Conservation (phyloP, 176 grass and related monocot species). For the Aegilops sharonensis region DNA sequence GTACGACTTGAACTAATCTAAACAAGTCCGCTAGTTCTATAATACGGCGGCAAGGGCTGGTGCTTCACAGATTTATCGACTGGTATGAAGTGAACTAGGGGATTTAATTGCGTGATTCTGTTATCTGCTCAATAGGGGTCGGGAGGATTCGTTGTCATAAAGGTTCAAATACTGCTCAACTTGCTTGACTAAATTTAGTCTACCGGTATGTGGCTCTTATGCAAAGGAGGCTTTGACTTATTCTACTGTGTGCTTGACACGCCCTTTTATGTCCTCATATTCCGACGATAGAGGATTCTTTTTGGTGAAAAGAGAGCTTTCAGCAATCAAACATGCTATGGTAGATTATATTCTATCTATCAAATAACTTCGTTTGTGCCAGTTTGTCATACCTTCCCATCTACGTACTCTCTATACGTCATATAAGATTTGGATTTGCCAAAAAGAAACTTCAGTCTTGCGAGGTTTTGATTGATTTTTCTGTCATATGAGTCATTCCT, state of each 20-base stretch:
- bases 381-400: not conserved
- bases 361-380: not conserved
- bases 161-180: conserved; percentile 11
- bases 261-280: not conserved
- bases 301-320: no score
- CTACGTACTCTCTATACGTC: not conserved
- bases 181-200: conserved; percentile 10
- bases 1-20: conserved; percentile 19
- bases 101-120: not conserved
- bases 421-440: not conserved
- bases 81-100: not conserved
- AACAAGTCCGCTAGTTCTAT: conserved; percentile 10
- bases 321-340: no score
- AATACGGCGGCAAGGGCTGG: not conserved
- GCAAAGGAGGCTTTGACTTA: conserved; percentile 16
- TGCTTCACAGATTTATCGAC: not conserved
- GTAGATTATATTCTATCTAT: no score
- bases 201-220: conserved; percentile 13
- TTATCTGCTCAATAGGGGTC: not conserved
- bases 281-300: not conserved
- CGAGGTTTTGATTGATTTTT: not conserved
- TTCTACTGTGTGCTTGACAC: not conserved
- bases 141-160: not conserved
- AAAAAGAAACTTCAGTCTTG: not conserved
- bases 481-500: not conserved